phyloP scores from a whole-genome alignment of 2,329 filamentous ascomycete species.

The Botrytis aclada region DNA sequence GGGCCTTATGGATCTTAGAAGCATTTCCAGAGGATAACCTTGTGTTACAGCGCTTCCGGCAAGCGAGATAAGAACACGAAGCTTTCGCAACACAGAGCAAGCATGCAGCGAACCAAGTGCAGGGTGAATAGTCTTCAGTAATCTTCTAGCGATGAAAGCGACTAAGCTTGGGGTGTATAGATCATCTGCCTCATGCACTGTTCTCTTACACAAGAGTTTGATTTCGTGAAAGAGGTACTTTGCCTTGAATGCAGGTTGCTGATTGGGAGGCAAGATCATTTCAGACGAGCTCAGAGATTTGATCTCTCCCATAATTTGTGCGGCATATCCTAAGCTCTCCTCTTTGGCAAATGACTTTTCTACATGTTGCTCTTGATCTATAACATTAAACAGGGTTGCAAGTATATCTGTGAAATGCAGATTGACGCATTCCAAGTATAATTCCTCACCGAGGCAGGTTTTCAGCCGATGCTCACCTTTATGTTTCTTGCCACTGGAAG shows the following conservation, averaged over 20 bases:
- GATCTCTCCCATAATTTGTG: conserved; percentile 66
- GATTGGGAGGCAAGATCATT: conserved; percentile 66
- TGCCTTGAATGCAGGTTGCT: conserved; percentile 82
- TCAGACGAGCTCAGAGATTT: conserved; percentile 64
- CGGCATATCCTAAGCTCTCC: conserved; percentile 56
- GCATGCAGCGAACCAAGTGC: conserved; percentile 84
- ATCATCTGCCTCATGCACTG: conserved; percentile 58
- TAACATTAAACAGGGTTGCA: conserved; percentile 69
- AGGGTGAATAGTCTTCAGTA: conserved; percentile 78
- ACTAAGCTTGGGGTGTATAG: conserved; percentile 77
- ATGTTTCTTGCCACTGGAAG: conserved; percentile 39
- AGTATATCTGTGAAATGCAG: conserved; percentile 74
- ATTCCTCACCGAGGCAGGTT: conserved; percentile 64
- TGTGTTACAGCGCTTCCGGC: conserved; percentile 69
- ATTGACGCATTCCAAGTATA: conserved; percentile 61
- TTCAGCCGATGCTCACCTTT: conserved; percentile 64
- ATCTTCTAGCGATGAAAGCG: conserved; percentile 68
- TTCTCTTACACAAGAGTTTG: conserved; percentile 71
- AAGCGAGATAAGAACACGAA: conserved; percentile 76
- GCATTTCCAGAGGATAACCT: conserved; percentile 86
- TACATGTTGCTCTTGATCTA: conserved; percentile 57
- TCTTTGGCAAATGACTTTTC: conserved; percentile 67
- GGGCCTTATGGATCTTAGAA: conserved; percentile 73
- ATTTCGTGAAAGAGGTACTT: conserved; percentile 75
- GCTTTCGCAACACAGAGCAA: conserved; percentile 80